phyloP scores from a whole-genome alignment of 2,329 filamentous ascomycete genomes.

The Cercospora sp. region DNA sequence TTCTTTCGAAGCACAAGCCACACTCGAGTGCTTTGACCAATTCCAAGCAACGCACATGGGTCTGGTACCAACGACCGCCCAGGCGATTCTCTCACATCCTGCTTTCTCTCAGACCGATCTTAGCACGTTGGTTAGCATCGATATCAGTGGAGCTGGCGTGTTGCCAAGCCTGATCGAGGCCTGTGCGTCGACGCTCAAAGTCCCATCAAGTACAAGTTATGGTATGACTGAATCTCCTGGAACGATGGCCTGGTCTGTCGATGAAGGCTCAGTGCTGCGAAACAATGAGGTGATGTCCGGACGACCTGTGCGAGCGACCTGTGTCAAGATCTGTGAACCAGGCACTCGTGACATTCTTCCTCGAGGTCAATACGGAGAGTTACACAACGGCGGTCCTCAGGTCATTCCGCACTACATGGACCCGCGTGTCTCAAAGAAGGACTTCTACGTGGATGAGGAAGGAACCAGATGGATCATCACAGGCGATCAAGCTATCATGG shows the following conservation, averaged over 20 bases:
- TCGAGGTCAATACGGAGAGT: constrained; percentile 36
- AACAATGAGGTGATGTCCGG: constrained; percentile 46
- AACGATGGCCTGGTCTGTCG: constrained; percentile 44
- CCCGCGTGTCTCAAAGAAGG: constrained; percentile 29
- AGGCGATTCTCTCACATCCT: constrained; percentile 37
- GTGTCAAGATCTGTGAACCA: constrained; percentile 38
- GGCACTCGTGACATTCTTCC: constrained; percentile 31
- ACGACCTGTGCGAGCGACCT: constrained; percentile 45
- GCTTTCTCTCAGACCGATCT: constrained; percentile 34
- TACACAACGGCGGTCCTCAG: constrained; percentile 36
- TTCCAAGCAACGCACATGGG: constrained; percentile 39
- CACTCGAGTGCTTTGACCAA: constrained; percentile 38
- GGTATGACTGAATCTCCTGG: constrained; percentile 52
- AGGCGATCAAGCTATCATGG: constrained; percentile 58
- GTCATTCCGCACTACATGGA: constrained; percentile 37
- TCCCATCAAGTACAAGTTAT: constrained; percentile 40
- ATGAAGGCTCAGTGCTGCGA: constrained; percentile 36
- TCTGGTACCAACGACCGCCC: constrained; percentile 39
- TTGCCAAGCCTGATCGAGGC: constrained; percentile 35
- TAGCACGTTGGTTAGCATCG: constrained; percentile 36
- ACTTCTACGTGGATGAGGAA: constrained; percentile 38
- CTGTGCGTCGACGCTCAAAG: constrained; percentile 34
- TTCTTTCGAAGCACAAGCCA: constrained; percentile 37
- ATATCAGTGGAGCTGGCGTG: constrained; percentile 42
- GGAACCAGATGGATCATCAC: constrained; percentile 64